A percentile compares a stretch with the other conserved stretches of the same genome.
Evolutionary conservation across 768 basidiomycete species (phyloP).

Genomic region (Xerocomellus intermedius): DNA sequence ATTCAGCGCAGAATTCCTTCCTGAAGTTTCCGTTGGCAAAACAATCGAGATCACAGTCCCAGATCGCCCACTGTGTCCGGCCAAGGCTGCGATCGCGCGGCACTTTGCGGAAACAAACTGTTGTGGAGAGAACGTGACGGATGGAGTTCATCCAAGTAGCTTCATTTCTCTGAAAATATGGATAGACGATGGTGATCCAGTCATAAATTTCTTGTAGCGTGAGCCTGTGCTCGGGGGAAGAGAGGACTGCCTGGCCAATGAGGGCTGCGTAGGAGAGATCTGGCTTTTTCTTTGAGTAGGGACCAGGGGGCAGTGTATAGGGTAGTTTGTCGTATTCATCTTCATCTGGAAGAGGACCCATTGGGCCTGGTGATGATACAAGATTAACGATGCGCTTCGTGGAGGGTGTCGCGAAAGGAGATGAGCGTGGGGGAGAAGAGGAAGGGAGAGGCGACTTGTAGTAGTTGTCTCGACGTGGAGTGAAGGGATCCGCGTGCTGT

Average conservation of each 20-base stretch:
- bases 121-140: constrained; percentile 93
- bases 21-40: constrained; percentile 83
- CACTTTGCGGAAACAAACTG: constrained; percentile 86
- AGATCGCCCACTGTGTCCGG: constrained; percentile 86
- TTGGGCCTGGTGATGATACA: constrained; percentile 84
- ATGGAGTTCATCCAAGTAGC: constrained; percentile 98
- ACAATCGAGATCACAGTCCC: constrained; percentile 76
- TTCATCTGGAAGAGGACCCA: constrained; percentile 62
- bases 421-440: constrained; percentile 58
- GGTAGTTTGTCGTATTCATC: constrained; percentile 67
- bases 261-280: constrained; percentile 91
- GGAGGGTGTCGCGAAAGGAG: constrained; percentile 64
- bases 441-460: constrained; percentile 52
- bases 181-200: constrained; percentile 92
- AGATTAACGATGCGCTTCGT: constrained; percentile 58
- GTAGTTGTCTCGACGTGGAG: constrained; percentile 47
- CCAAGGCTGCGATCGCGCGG: constrained; percentile 75
- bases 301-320: constrained; percentile 79
- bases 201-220: constrained; percentile 96
- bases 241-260: constrained; percentile 91
- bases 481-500: constrained; percentile 43
- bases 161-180: constrained; percentile 89
- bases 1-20: constrained; percentile 51
- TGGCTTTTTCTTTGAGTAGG: constrained; percentile 78
- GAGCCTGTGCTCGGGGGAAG: constrained; percentile 78